Base-by-base conservation (phyloP, 106 monocot genomes). In the Platanthera zijinensis region DNA sequence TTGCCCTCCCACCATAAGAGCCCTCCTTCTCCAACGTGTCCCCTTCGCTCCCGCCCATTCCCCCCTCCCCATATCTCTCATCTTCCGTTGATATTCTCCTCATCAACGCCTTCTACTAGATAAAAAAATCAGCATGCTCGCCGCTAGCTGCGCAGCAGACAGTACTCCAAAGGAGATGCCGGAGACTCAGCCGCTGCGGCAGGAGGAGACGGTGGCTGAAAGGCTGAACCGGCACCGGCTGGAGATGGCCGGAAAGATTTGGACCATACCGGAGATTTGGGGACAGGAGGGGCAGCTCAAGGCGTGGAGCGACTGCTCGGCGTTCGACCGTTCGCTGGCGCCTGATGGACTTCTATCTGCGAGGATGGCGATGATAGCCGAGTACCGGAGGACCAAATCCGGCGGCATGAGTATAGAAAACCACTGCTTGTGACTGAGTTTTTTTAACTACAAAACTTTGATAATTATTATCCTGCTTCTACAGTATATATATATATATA, bases 231-330 rank as follows among this genome's bases (percentile, higher is more conserved):
- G 79, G 80, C 83, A 80, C 79, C 25, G 76, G 75, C 56, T 52
- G 47, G 86, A 83, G 77, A 61, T 80, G 79, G 79, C 79, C 5
- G 86, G 86, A 17, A n/a, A 71, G 28, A 83, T 86, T 9, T 80
- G 86, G 86, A n/a, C n/a, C n/a, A 74, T 83, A 28, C 86, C 86
- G 25, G 86, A 86, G n/a, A 80, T 77, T 3, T 86, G 86, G 86
- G 83, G 80, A 30, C 82, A 86, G 52, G 86, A 86, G 79, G 69
- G 18, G 62, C 72, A 79, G 14, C 49, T 86, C 21, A 76, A 74
- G 51, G 86, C 82, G 14, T 86, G 86, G 86, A 69, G 48, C 48
- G 82, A 86, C 67, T 86, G 82, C 74, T 72, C 76, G 48, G 77
- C 78, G 47, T 78, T 86, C 73, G 86, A 83, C 25, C 71, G 83